A percentile compares a stretch with the other conserved stretches of the same genome.
Evolutionary conservation across 1,139 yeast genomes (phyloP).

Genomic region (Debaryomycetaceae sp.): DNA sequence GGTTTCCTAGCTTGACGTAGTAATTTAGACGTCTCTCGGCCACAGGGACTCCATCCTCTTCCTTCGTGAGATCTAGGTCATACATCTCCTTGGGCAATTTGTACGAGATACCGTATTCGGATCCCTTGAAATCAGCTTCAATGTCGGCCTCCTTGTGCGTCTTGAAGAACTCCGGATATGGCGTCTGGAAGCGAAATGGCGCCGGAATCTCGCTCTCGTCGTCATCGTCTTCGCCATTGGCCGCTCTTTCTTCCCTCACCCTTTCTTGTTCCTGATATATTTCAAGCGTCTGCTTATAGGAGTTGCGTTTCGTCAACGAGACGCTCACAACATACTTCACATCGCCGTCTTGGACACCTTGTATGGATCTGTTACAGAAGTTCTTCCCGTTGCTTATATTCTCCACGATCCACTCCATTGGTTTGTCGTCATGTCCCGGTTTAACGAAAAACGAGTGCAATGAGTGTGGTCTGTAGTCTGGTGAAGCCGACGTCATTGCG

Average conservation of each 20-base stretch:
- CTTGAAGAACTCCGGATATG: slow-evolving; percentile 29
- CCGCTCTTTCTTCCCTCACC: slow-evolving; percentile 13
- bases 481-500: slow-evolving; percentile 24
- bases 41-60: slow-evolving; percentile 20
- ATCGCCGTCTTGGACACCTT: slow-evolving; percentile 50
- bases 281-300: slow-evolving; percentile 17
- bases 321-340: slow-evolving; percentile 52
- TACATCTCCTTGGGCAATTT: slow-evolving; percentile 42
- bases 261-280: slow-evolving; percentile 23
- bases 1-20: slow-evolving; percentile 41
- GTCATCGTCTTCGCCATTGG: slow-evolving; percentile 18
- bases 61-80: slow-evolving; percentile 20
- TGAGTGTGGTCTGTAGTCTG: slow-evolving; percentile 35
- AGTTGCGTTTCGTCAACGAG: slow-evolving; percentile 43
- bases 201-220: slow-evolving; percentile 15
- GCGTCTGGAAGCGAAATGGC: slow-evolving; percentile 39
- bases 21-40: slow-evolving; percentile 40
- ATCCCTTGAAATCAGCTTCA: slow-evolving; percentile 13
- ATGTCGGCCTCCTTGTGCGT: slow-evolving; percentile 16
- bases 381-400: slow-evolving; percentile 51
- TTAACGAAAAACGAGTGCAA: slow-evolving; percentile 32
- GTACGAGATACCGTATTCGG: slow-evolving; percentile 17
- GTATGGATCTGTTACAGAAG: slow-evolving; percentile 57
- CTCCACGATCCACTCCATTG: slow-evolving; percentile 33
- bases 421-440: slow-evolving; percentile 16